These are phyloP conservation scores for Aurinia saxatilis DNA, from an alignment of 345 rosid species.

Conservation along the genomic window DNA sequence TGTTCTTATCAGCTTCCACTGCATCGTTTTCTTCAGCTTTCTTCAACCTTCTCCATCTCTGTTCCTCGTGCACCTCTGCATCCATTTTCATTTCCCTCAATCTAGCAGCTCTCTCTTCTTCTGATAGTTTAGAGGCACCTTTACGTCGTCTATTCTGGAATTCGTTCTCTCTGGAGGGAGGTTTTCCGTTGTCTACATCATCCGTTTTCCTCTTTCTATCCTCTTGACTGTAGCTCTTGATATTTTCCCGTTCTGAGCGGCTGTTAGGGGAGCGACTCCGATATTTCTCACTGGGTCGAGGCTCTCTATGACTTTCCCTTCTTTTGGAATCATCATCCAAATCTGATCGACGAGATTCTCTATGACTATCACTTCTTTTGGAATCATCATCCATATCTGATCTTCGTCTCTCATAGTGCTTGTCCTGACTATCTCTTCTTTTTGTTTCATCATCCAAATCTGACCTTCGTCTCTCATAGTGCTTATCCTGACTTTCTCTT, in stretches of 20 bases:
- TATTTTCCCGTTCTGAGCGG: slow-evolving; percentile 19
- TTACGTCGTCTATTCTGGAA: slow-evolving; percentile 31
- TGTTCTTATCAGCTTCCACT: slow-evolving; percentile 45
- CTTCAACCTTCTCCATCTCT: slow-evolving; percentile 84
- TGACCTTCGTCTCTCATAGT: slow-evolving; percentile 14
- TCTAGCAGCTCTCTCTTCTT: slow-evolving; percentile 80
- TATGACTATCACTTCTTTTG: slow-evolving; percentile 22
- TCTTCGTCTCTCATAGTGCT: slow-evolving; percentile 20
- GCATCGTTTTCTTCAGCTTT: slow-evolving; percentile 79
- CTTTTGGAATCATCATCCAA: slow-evolving; percentile 35
- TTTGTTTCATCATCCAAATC: slow-evolving; percentile 12
- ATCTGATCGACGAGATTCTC: slow-evolving; percentile 17
- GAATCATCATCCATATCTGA: slow-evolving; percentile 38
- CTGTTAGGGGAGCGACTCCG: slow-evolving; percentile 27
- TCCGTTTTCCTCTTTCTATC: slow-evolving; percentile 30
- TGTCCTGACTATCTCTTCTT: slow-evolving; percentile 15
- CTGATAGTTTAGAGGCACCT: slow-evolving; percentile 58
- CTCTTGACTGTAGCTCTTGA: slow-evolving; percentile 24
- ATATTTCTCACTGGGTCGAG: slow-evolving; percentile 23
- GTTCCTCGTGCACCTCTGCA: slow-evolving; percentile 90
- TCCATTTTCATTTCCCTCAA: slow-evolving; percentile 72
- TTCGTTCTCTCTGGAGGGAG: slow-evolving; percentile 33
- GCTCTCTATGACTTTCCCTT: slow-evolving; percentile 28
- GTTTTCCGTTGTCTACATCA: slow-evolving; percentile 27
- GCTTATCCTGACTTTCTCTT: slow-evolving; percentile 24